Base-by-base conservation (phyloP, 225 moss, liverwort and hornwort genomes). In the Sphagnum contortum region DNA sequence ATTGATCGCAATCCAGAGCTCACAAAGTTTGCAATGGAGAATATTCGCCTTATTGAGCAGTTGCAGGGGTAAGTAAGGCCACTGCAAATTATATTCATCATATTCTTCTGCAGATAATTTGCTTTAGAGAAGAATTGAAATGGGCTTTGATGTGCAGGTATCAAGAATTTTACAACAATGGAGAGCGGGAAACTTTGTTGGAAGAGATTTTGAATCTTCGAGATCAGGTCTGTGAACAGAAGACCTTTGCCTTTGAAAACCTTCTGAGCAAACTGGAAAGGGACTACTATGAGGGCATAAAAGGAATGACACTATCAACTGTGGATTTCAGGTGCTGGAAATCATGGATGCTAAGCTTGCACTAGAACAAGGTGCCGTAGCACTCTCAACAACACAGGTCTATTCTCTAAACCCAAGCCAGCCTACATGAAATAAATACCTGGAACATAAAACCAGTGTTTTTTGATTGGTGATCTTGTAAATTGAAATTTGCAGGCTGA, bases 11-110 rank as follows among this genome's bases (percentile, higher is more conserved):
- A 92, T 70, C 95, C 95, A 45, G 95, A 96, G 79, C 75, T 96
- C 47, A 96, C 95, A 51, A 88, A 92, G 44, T 96, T 96, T 72
- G 95, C 95, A 2, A 92, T 96, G 92, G 95, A 96, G 57, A 92
- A 96, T 53, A 90, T 96, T 48, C 88, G 90, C 11, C 80, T 96
- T 57, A 79, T 85, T 86, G 92, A 92, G 68, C 90, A 92, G 75
- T 73, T 92, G 49, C 84, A 90, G 69, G 88, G 92, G 95, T 96
- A 81, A 45, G 49, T 51, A 9, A 14, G 29, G 29, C 29, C 29
- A 29, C 29, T 29, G 29, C 29, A 29, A 29, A 29, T 29, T 29
- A 29, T 1, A 29, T 29, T 29, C 29, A 29, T 29, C 29, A 29
- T 29, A 29, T 29, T 29, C 29, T 29, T 29, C 29, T 29, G 29